Conservation (phyloP, 768 basidiomycete species). For the Boletus coccyginus region DNA sequence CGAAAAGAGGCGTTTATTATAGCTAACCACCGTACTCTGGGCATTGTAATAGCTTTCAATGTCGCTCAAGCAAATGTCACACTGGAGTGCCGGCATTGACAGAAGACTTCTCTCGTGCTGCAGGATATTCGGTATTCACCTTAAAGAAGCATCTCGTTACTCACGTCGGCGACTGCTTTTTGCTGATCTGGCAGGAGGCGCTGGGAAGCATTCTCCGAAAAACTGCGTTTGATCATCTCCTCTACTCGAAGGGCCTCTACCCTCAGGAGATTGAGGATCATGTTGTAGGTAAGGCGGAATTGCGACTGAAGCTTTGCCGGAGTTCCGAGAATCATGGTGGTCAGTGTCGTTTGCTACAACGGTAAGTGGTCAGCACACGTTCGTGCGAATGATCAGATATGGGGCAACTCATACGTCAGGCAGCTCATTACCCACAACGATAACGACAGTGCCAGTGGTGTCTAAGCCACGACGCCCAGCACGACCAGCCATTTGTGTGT, state of each 20-base stretch:
- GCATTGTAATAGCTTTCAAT: slow-evolving; percentile 77
- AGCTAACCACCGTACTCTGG: slow-evolving; percentile 55
- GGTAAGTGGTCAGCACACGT: background rate
- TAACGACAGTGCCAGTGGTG: slow-evolving; percentile 92
- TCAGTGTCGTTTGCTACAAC: slow-evolving; percentile 65
- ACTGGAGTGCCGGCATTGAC: slow-evolving; percentile 61
- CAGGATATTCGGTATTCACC: slow-evolving; percentile 4
- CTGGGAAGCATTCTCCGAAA: slow-evolving; percentile 97
- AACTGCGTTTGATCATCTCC: slow-evolving; percentile 99
- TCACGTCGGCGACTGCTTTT: slow-evolving; percentile 78
- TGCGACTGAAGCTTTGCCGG: slow-evolving; percentile 93
- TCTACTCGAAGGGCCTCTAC: slow-evolving; percentile 96
- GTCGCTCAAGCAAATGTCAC: slow-evolving; percentile 65
- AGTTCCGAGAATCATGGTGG: slow-evolving; percentile 90
- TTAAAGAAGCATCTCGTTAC: slow-evolving; percentile 18
- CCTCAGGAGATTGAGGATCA: slow-evolving; percentile 95
- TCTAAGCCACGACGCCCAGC: slow-evolving; percentile 96
- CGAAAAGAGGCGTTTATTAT: slow-evolving; percentile 61
- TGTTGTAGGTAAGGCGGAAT: slow-evolving; percentile 97
- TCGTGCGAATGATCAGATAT: background rate
- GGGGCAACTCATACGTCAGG: slow-evolving; percentile 66
- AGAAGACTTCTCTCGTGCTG: slow-evolving; percentile 74
- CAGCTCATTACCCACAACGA: slow-evolving; percentile 76
- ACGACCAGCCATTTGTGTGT: slow-evolving; percentile 99
- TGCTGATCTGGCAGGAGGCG: slow-evolving; percentile 91